Conservation (phyloP, 108 stramenopile species). For the Conticribra weissflogii region DNA sequence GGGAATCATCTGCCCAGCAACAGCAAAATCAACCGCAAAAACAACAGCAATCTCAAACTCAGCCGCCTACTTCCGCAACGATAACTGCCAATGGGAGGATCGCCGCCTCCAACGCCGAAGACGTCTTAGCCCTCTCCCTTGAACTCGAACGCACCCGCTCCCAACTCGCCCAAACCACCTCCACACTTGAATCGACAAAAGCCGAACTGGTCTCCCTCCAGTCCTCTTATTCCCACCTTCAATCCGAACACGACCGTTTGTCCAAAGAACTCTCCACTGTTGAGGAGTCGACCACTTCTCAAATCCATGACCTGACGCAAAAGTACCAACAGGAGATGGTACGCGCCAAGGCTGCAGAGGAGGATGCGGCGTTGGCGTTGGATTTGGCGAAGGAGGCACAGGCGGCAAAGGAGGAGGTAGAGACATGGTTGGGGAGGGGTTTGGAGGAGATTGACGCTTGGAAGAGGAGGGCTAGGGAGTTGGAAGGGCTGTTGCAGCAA, state of each 20-base stretch:
- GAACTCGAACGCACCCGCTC: conserved; percentile 69
- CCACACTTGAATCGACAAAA: conserved; percentile 53
- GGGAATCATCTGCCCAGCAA: neutral
- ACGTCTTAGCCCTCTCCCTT: conserved; percentile 66
- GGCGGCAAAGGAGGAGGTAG: conserved; percentile 64
- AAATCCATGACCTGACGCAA: conserved; percentile 27
- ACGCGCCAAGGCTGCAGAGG: conserved; percentile 79
- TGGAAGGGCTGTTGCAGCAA: neutral
- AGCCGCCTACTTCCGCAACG: conserved; percentile 12
- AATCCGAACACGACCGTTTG: neutral
- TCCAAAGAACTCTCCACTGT: neutral
- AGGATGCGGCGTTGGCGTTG: conserved; percentile 79
- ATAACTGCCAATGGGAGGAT: conserved; percentile 21
- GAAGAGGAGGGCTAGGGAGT: conserved; percentile 15
- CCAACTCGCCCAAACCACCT: conserved; percentile 58
- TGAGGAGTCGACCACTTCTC: conserved; percentile 17
- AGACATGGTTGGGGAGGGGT: conserved; percentile 56
- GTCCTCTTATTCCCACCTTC: conserved; percentile 32
- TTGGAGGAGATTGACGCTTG: conserved; percentile 59
- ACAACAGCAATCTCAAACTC: conserved; percentile 12
- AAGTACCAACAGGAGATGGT: conserved; percentile 42
- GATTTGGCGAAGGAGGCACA: conserved; percentile 79
- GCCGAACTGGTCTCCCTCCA: conserved; percentile 39
- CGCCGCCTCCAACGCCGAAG: conserved; percentile 70
- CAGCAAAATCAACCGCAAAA: conserved; percentile 5